phyloP scores from a whole-genome alignment of 2,329 filamentous ascomycete genomes.

The Mollisia scopiformis region DNA sequence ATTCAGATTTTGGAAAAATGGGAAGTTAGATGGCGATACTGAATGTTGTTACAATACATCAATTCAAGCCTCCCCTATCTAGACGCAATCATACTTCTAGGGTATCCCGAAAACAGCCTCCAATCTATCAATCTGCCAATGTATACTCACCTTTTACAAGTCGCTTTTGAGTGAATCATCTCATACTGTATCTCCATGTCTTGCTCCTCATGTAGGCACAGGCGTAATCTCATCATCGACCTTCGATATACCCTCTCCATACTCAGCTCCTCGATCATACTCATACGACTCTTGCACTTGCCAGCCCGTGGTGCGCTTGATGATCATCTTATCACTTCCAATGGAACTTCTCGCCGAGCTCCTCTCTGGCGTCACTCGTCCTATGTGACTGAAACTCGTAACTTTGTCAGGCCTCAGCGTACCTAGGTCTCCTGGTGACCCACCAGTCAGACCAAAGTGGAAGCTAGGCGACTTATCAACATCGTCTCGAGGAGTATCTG shows the following conservation, averaged over 20 bases:
- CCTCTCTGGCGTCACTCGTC: slow-evolving; percentile 16
- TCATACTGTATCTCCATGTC: not conserved
- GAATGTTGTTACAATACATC: not conserved
- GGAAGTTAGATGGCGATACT: no score
- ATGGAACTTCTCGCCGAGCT: slow-evolving; percentile 14
- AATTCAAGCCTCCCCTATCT: no score
- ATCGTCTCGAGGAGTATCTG: not conserved
- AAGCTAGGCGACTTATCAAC: slow-evolving; percentile 1
- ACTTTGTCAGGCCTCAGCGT: slow-evolving; percentile 20
- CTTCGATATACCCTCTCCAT: not conserved
- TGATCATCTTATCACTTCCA: slow-evolving; percentile 24
- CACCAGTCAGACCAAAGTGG: slow-evolving; percentile 1
- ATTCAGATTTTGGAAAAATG: no score
- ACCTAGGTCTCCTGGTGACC: slow-evolving; percentile 6
- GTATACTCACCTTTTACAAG: not conserved
- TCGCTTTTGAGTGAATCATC: not conserved
- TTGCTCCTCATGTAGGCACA: not conserved
- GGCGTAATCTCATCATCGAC: not conserved
- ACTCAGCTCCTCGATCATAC: not conserved
- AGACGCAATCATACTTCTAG: not conserved
- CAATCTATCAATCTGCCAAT: not conserved
- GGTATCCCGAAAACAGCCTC: not conserved
- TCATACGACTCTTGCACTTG: slow-evolving; percentile 17
- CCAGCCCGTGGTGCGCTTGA: slow-evolving; percentile 22
- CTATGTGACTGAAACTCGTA: slow-evolving; percentile 13